Base-by-base conservation (phyloP, 176 grass and related monocot species). In the Oryza longistaminata region DNA sequence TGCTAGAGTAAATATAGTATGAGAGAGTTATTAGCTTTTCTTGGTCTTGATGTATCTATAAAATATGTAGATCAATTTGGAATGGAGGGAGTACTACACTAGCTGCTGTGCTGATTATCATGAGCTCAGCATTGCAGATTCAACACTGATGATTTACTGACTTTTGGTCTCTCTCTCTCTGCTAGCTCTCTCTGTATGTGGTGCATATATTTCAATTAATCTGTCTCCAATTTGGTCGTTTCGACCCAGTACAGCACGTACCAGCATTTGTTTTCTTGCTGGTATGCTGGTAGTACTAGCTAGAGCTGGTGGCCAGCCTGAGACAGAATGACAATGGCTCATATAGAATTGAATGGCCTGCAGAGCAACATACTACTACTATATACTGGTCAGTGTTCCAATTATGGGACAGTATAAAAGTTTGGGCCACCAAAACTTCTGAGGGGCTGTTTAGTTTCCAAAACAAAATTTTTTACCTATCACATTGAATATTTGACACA, bases 331-430 rank as follows among this genome's bases (percentile, higher is more conserved):
- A 14, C 66, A 81, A 29, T 16, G 79, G 53, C 33, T 39, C 19
- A 62, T 61, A 37, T 17, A 60, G 74, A 52, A 61, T 77, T 62
- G 33, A 77, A 77, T 77, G 74, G 35, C 52, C 2, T 77, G 52
- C 11, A 24, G 1, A 22, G 58, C 3, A 8, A 3, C 29, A 29
- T 29, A 29, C 29, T 3, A 27, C 27, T 27, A 27, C 27, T 2
- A 55, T 55, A 55, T 58, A 52, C 16, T 17, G 17, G 52, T 58
- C 52, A 21, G 17, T 58, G 16, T 58, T 58, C 52, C 15, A 21
- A 58, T 21, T 58, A 58, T 58, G 17, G 6, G 17, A 58, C 13
- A 52, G 15, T 13, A 52, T 12, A 52, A 52, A 52, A 16, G 49
- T 52, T 17, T 17, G 4, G 3, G 14, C 15, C 49, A 52, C 13